Base-by-base conservation (phyloP, 1,139 yeast genomes). In the Protomyces lactucae-debilis region DNA sequence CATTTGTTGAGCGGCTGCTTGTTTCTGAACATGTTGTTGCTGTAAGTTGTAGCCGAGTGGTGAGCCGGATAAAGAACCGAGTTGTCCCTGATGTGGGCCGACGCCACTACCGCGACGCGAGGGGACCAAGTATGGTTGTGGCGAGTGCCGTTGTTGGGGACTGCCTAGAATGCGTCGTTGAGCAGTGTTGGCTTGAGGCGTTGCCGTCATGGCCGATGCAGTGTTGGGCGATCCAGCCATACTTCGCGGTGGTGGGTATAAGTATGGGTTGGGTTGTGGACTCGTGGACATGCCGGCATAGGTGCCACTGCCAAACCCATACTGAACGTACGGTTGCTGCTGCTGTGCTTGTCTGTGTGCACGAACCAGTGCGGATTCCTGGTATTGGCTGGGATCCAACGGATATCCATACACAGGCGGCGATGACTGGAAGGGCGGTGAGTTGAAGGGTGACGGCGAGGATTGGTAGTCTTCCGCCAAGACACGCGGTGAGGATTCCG, bases 391-490 rank as follows among this genome's bases (percentile, higher is more conserved):
- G 1, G 21, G 25, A 10, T 43, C 48, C 12, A n/a, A 4, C 23
- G 48, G 23, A 16, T 43, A 43, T 25, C 48, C 48, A 43, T n/a
- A 43, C 2, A 59, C 53, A 12, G 63, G 63, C 25, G 63, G 63
- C 21, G 63, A 59, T n/a, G 57, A 40, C 43, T 59, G 63, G 40
- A 52, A 59, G 14, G 25, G 63, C 12, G 63, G 63, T 8, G 57
- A 52, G 28, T 59, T 59, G 53, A 45, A 52, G 53, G 63, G 63
- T 16, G 63, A 59, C 3, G 57, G 57, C 21, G 56, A 51, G n/a
- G 52, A 37, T 21, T 59, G 63, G 35, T 52, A 59, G 45, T 59
- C 63, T 43, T 59, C 63, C 23, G 63, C 45, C n/a, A 39, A 52
- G 35, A 59, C 43, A 8, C 39, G 52, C 10, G 63, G 63, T 1